phyloP scores from a whole-genome alignment of 768 basidiomycete genomes.

The Boletus pseudopeckii region DNA sequence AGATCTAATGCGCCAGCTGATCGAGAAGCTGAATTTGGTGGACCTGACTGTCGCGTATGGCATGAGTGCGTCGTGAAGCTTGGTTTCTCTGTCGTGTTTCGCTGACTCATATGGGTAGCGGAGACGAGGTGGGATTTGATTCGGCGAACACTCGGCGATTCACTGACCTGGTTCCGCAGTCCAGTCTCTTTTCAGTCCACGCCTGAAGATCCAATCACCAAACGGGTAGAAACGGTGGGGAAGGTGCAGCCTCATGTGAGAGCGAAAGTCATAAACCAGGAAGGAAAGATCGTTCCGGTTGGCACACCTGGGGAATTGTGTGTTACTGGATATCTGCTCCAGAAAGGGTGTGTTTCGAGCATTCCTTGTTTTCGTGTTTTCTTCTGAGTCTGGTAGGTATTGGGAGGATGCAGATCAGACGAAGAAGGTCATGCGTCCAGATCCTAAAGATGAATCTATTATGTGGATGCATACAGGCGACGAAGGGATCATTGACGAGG shows the following conservation, averaged over 20 bases:
- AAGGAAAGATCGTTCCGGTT: slow-evolving; percentile 64
- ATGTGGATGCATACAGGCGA: slow-evolving; percentile 87
- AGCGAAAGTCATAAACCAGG: slow-evolving; percentile 62
- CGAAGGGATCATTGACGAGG: slow-evolving; percentile 74
- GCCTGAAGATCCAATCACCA: slow-evolving; percentile 61
- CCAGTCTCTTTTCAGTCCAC: slow-evolving; percentile 84
- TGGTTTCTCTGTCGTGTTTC: not conserved
- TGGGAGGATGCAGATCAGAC: slow-evolving; percentile 77
- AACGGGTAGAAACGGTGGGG: slow-evolving; percentile 82
- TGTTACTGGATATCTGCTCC: slow-evolving; percentile 71
- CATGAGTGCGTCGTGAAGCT: slow-evolving; percentile 61
- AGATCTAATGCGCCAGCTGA: slow-evolving; percentile 72
- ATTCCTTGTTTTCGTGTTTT: not conserved
- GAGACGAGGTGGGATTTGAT: slow-evolving; percentile 55
- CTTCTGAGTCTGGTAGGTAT: slow-evolving; percentile 45
- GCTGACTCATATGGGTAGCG: slow-evolving; percentile 40
- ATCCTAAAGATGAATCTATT: slow-evolving; percentile 47
- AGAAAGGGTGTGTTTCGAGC: slow-evolving; percentile 57
- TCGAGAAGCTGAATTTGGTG: slow-evolving; percentile 59
- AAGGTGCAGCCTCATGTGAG: slow-evolving; percentile 71
- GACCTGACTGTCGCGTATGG: slow-evolving; percentile 81
- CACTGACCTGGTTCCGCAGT: slow-evolving; percentile 34
- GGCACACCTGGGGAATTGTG: slow-evolving; percentile 73
- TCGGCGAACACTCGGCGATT: not conserved
- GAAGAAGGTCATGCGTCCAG: slow-evolving; percentile 48